Evolutionary conservation across 495 filamentous ascomycete genomes (phyloP).

Genomic region (Trichoderma reesei): DNA sequence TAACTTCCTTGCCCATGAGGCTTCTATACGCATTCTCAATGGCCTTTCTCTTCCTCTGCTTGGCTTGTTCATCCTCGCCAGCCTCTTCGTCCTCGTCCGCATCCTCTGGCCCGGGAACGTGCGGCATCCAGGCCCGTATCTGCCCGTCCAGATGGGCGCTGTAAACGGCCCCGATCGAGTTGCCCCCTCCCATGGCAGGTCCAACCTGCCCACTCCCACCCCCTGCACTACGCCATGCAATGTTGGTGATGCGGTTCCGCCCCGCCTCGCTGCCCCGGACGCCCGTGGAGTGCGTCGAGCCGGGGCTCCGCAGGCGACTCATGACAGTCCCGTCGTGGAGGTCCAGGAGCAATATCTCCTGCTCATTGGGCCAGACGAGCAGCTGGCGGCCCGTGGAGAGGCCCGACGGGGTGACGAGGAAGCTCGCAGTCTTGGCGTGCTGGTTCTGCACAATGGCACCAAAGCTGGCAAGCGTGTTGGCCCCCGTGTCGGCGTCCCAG

Average conservation of each 20-base stretch:
- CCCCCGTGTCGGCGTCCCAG: slow-evolving; percentile 70
- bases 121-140: slow-evolving; percentile 49
- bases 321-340: slow-evolving; percentile 64
- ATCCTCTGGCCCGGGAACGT: slow-evolving; percentile 36
- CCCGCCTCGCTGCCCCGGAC: slow-evolving; percentile 26
- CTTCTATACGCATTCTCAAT: slow-evolving; percentile 48
- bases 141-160: slow-evolving; percentile 50
- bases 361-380: slow-evolving; percentile 68
- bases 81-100: slow-evolving; percentile 33
- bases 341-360: slow-evolving; percentile 67
- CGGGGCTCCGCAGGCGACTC: slow-evolving; percentile 56
- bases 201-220: slow-evolving; percentile 34
- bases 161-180: slow-evolving; percentile 41
- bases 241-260: slow-evolving; percentile 50
- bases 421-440: slow-evolving; percentile 50
- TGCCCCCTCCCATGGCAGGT: slow-evolving; percentile 31
- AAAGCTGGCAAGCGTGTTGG: slow-evolving; percentile 75
- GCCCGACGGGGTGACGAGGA: slow-evolving; percentile 49
- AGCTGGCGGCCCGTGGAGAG: slow-evolving; percentile 45
- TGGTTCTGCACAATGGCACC: slow-evolving; percentile 67
- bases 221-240: slow-evolving; percentile 56
- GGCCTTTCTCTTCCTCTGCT: slow-evolving; percentile 45
- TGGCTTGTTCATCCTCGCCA: slow-evolving; percentile 20
- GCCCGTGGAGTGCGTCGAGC: slow-evolving; percentile 36
- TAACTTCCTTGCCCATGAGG: slow-evolving; percentile 45